These are phyloP conservation scores for Penicillium fimorum DNA, from an alignment of 495 filamentous ascomycete species.

Conservation along the genomic window DNA sequence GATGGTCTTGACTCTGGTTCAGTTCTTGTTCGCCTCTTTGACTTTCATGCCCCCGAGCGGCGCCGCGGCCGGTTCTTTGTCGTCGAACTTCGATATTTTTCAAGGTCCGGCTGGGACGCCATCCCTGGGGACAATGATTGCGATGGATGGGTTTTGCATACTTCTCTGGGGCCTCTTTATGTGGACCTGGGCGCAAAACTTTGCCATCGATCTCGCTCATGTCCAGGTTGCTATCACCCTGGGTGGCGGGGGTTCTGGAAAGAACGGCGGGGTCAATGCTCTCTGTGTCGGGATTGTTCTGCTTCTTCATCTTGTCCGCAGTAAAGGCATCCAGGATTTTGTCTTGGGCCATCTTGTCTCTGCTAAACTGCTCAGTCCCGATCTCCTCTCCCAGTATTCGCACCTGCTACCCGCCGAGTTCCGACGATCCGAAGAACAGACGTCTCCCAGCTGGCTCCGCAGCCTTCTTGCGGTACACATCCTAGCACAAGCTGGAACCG, in stretches of 20 bases:
- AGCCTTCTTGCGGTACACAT: constrained; percentile 81
- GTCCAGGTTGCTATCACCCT: constrained; percentile 92
- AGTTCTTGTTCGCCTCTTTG: constrained; percentile 88
- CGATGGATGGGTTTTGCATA: constrained; percentile 78
- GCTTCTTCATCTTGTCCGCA: constrained; percentile 62
- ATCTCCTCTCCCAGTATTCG: constrained; percentile 45
- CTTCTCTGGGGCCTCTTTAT: constrained; percentile 81
- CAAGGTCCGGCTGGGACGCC: constrained; percentile 69
- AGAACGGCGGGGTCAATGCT: constrained; percentile 67
- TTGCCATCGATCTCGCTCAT: constrained; percentile 91
- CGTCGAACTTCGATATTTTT: constrained; percentile 70
- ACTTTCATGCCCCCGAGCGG: constrained; percentile 83
- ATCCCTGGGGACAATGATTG: constrained; percentile 75
- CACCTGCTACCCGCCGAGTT: constrained; percentile 45
- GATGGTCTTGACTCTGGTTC: constrained; percentile 83
- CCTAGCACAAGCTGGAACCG: constrained; percentile 69
- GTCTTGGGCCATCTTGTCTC: constrained; percentile 47
- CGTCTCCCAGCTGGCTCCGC: constrained; percentile 58
- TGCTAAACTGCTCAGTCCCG: constrained; percentile 45
- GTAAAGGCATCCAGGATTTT: constrained; percentile 55
- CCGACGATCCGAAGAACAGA: constrained; percentile 39
- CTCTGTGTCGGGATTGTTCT: constrained; percentile 80
- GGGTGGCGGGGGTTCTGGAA: constrained; percentile 77
- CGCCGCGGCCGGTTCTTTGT: constrained; percentile 50
- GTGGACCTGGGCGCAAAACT: constrained; percentile 83